Evolutionary conservation across 805 yeast genomes (phyloP), one percentile per base, ranked within the genome.

Genomic region (Candida adriatica): DNA sequence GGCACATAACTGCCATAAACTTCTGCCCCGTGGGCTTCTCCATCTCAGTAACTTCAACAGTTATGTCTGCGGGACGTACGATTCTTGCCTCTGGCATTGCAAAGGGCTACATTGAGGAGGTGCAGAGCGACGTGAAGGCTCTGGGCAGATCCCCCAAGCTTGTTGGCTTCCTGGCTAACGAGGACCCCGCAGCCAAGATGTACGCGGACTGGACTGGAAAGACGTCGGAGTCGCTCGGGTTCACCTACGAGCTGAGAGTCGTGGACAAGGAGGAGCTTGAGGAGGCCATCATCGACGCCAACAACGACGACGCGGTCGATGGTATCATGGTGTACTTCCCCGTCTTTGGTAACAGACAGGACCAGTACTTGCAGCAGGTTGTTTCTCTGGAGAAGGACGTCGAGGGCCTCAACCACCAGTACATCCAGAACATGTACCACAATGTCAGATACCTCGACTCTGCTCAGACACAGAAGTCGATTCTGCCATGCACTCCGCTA

Each of bases 291-390:
- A 71, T 87, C 28, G 75, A 71, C 25, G 96, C 97, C 37, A 92
- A 92, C 55, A 64, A 66, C 18, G 90, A 88, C 50, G 73, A 70
- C 34, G 45, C 55, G 1, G 84, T 90, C 24, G 79, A 87, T 53
- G 98, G 97, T 16, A 92, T 92, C 44, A 87, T 92, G 83, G 90
- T 92, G 11, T 92, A 92, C 57, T 92, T 90, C 71, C 98, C 98
- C 0, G 97, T 92, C 3, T 92, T 85, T 59, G 96, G 95, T 4
- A 84, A 85, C 53, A 74, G 84, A 37, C 97, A 92, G 60, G 98
- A 92, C 58, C 95, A 84, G 59, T 92, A 92, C 56, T 60, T 92
- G 36, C 97, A 92, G 61, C 97, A 92, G 60, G 82, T 87, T 39
- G 88, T 92, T 13, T 65, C 87, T n/a, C 66, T 79, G 24, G 90